Base-by-base conservation (phyloP, 2,329 filamentous ascomycete species). In the Metarhizium humberi region DNA sequence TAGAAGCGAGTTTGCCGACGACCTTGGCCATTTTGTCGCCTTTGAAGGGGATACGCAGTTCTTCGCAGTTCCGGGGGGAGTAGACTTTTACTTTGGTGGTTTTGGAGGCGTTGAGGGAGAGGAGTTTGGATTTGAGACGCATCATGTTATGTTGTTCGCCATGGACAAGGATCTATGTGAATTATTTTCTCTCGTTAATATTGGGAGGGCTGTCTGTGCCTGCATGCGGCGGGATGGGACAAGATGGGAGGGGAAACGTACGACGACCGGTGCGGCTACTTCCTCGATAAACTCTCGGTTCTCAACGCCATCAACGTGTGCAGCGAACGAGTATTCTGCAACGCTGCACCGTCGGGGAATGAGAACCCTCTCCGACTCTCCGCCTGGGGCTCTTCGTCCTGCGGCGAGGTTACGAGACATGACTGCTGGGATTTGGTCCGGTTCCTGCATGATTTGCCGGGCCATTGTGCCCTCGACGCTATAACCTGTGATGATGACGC, bases 381-480 rank as follows among this genome's bases (percentile, higher is more conserved):
- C 83, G 4, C 81, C 82, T 6, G 83, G 79, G n/a, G 64, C 69
- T 57, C 85, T 77, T 32, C 85, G 79, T 46, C 84, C 81, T 2
- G 80, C 82, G 1, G 81, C 84, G 34, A 80, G 78, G 63, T 82
- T 84, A 55, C 87, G 79, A 46, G 86, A 90, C 86, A 96, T 97
- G 64, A 97, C 88, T 0, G 92, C 92, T 57, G 91, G 91, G 56
- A 99, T 97, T 64, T 91, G 86, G 58, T 96, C 92, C 0, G 94
- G 94, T 67, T 97, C 94, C 61, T 92, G 90, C 73, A 97, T 87
- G 59, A 99, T 89, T 64, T 94, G 85, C 71, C 96, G 92, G 3
- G 91, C 94, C 92, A 99, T 97, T 0, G 94, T 99, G 6, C 94
- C 94, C 71, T 99, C 94, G 7, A 99, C 92, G 58, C 91, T 96